A percentile compares a stretch with the other conserved stretches of the same genome.
These are phyloP conservation scores for Santalum album DNA, from an alignment of 164 flowering plant genomes.

Conservation along the genomic window DNA sequence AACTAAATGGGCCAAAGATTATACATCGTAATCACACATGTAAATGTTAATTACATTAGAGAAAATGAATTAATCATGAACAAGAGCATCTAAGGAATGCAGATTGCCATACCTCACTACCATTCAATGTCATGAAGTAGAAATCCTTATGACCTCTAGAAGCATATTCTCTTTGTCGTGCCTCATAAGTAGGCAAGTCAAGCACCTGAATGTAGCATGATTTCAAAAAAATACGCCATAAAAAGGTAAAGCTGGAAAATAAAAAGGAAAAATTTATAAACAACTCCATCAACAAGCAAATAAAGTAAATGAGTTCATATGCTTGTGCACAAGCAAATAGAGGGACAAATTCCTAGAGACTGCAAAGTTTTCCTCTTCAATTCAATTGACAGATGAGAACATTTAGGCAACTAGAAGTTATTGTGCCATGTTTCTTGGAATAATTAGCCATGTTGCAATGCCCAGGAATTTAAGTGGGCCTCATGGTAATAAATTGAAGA, in stretches of 20 bases:
- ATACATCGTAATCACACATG: too few relatives aligned
- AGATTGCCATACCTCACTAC: constrained; percentile 66
- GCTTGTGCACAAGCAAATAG: background rate
- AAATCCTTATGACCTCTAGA: constrained; percentile 83
- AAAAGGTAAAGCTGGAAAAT: too few relatives aligned
- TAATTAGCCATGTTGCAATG: too few relatives aligned
- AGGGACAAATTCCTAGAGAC: background rate
- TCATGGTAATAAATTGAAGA: constrained; percentile 85
- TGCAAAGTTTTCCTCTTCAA: background rate
- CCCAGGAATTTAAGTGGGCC: too few relatives aligned
- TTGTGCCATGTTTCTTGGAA: too few relatives aligned
- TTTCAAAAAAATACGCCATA: too few relatives aligned
- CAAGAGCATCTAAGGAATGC: background rate
- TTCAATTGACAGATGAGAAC: too few relatives aligned
- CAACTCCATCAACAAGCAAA: too few relatives aligned
- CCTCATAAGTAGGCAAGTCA: constrained; percentile 73
- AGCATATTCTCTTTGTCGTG: constrained; percentile 84
- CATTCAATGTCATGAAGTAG: constrained; percentile 96
- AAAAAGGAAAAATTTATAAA: too few relatives aligned
- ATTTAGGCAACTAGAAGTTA: too few relatives aligned
- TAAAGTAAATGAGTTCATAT: background rate
- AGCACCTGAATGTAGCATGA: constrained; percentile 55
- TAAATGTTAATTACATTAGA: too few relatives aligned
- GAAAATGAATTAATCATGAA: background rate
- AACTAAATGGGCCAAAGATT: too few relatives aligned